phyloP scores from a whole-genome alignment of 2,329 filamentous ascomycete genomes.

The Parafenestella ontariensis region DNA sequence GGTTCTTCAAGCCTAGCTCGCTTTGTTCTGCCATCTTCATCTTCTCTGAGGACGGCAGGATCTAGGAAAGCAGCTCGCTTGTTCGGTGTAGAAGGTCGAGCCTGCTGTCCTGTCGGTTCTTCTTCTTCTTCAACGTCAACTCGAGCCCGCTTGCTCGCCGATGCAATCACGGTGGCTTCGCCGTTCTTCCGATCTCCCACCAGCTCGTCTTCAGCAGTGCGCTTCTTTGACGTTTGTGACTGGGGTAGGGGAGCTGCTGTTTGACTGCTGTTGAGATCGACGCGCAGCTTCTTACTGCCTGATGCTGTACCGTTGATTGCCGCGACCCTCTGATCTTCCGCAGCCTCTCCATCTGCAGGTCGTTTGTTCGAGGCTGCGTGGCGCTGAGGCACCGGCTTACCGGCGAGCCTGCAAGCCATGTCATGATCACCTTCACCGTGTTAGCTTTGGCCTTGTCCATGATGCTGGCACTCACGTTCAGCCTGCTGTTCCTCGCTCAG shows the following conservation, averaged over 20 bases:
- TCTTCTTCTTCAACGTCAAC: neutral
- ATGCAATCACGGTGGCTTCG: neutral
- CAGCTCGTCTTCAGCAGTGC: neutral
- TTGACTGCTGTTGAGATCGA: neutral
- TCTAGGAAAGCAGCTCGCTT: slow-evolving; percentile 3
- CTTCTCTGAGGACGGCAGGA: neutral
- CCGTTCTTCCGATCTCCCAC: neutral
- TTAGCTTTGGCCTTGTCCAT: neutral
- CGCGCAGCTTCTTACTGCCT: neutral
- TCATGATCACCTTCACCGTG: slow-evolving; percentile 13
- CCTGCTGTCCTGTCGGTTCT: neutral
- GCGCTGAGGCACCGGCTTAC: slow-evolving; percentile 3
- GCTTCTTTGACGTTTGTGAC: neutral
- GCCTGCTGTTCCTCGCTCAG: slow-evolving; percentile 17
- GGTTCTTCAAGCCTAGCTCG: neutral
- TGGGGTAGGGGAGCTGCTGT: neutral
- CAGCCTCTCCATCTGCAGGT: neutral
- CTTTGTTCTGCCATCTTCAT: slow-evolving; percentile 3
- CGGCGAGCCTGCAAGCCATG: slow-evolving; percentile 14
- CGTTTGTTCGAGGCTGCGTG: neutral
- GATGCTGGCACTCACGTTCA: slow-evolving; percentile 1
- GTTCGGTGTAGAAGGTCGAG: neutral
- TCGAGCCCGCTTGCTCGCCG: neutral
- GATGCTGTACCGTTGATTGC: neutral
- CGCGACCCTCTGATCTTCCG: neutral